Base-by-base conservation (phyloP, 805 yeast species). In the Schwanniomyces polymorphus region DNA sequence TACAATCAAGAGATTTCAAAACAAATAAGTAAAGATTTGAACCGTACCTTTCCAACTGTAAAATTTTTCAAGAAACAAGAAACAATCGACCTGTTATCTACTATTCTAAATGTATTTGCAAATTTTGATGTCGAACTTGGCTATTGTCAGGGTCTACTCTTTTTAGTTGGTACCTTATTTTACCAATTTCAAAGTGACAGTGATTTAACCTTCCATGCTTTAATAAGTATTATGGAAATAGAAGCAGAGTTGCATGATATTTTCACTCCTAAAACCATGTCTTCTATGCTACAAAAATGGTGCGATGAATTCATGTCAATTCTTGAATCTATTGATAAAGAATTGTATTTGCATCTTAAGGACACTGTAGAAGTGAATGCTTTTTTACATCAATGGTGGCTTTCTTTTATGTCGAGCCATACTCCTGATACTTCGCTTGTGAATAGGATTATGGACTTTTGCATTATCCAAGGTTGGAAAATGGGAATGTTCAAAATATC, bases 121-220 rank as follows among this genome's bases (percentile, higher is more conserved):
- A 79, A 82, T 52, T 83, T 80, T 57, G 87, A 83, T 62, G 74
- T 75, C 44, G 85, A 82, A 53, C 78, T 83, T 53, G 88, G 88
- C 9, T 83, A 83, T 57, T 83, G 88, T 59, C 88, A 83, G 60
- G 88, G 88, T 6, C 65, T 84, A 16, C 75, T 84, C 23, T 84
- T 84, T 55, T 65, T 83, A 39, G 86, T 82, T 10, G 86, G 85
- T 2, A 81, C 83, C 4, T 64, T 83, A 33, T 69, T 78, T 49
- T 73, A 70, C 53, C 72, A 68, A 41, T 66, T 70, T 44, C 57
- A 61, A 23, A 57, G 57, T 46, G 64, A 62, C 38, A 54, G 59
- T 11, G 57, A 53, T 59, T 63, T 68, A 54, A 82, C 74, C 14
- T 83, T 76, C 63, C 83, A 72, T 60, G 72, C 80, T 9, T 65